Base-by-base conservation (phyloP, 345 rosid genomes). In the Aquilaria sinensis region DNA sequence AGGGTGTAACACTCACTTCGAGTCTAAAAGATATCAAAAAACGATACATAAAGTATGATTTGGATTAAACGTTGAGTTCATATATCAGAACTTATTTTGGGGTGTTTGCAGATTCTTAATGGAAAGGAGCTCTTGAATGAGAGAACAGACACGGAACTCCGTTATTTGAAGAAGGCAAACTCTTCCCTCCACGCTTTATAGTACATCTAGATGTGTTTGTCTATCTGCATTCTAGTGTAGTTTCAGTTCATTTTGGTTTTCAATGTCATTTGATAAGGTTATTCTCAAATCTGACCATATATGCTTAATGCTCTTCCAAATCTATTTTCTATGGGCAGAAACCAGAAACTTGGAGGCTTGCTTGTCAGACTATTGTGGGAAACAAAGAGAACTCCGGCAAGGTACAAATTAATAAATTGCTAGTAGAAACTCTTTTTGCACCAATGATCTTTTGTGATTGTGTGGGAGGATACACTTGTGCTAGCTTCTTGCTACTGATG, bases 281-380 rank as follows among this genome's bases (percentile, higher is more conserved):
- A 37, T 37, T 37, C 43, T 37, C 43, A 37, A 23, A 37, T 37
- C 43, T 3, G 43, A 37, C 7, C 43, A 7, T 37, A 37, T 37
- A 34, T 47, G 63, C 13, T 29, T 46, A 31, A 47, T 7, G 7
- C n/a, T 48, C 54, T 6, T 2, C 51, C 23, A 67, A 62, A 53
- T 45, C 2, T 12, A 29, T 51, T 64, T 2, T 14, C 59, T 41
- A 54, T 73, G 60, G 54, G 57, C 82, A 84, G 91, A 88, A 83
- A 77, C 96, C 91, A 7, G 93, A 91, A 70, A 78, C 97, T 9
- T 91, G 97, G 93, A 84, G 96, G 63, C 89, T 91, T 51, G 86
- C 96, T 12, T 91, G 97, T 73, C 93, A 86, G 64, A 91, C 91
- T n/a, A 91, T 88, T 46, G 96, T 91, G 43, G 97, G 96, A 68